Evolutionary conservation across 2,329 filamentous ascomycete genomes (phyloP), one percentile per base, ranked within the genome.

Genomic region (Apiospora sp.): DNA sequence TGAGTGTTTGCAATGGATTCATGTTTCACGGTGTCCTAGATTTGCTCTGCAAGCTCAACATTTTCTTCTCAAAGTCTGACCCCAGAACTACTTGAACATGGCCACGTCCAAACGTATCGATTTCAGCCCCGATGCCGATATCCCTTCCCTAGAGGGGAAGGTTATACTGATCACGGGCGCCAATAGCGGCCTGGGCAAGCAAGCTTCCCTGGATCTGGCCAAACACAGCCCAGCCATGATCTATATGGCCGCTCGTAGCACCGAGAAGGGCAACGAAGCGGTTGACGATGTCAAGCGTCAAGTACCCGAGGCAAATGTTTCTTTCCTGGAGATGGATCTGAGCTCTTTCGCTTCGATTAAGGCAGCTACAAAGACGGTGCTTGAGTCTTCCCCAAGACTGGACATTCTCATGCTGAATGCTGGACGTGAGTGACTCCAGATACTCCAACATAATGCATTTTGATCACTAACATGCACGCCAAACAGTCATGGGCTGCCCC

Each of bases 401-500:
- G 84, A 86, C 75, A 80, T 86, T 44, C 76, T 86, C 81, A 1
- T 74, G 41, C 41, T 67, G 54, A 75, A 74, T 22, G 73, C 75
- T 41, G 85, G 85, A 16, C 51, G 51, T 58, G 16, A 30, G 51
- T 58, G 24, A 6, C 24, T 3, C 51, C 13, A 58, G 3, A 16
- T 16, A 1, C 24, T 27, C 49, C 49, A 13, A 13, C 27, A n/a
- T n/a, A n/a, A n/a, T n/a, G n/a, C n/a, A n/a, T n/a, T n/a, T n/a
- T n/a, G n/a, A n/a, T n/a, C n/a, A n/a, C n/a, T n/a, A n/a, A n/a
- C n/a, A n/a, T n/a, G n/a, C n/a, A n/a, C n/a, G n/a, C n/a, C n/a
- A n/a, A n/a, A n/a, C n/a, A n/a, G 79, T 84, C 49, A 83, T 85
- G 79, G 79, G 76, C 0, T 67, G 74, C 12, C 78, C 81, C 1